Base-by-base conservation (phyloP, 2,329 filamentous ascomycete genomes). In the Thelonectria discophora region DNA sequence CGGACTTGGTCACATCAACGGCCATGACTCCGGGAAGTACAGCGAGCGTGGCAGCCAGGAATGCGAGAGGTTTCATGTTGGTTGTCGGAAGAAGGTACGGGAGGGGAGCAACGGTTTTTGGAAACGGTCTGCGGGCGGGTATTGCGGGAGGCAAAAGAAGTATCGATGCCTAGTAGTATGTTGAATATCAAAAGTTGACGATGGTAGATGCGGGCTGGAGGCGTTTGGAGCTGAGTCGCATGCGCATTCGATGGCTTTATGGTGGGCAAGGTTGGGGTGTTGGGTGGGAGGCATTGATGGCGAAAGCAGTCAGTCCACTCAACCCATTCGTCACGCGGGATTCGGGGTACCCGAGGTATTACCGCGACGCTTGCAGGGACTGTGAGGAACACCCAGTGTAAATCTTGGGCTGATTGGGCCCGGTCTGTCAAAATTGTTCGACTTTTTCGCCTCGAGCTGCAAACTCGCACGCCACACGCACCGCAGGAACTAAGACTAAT, bases 1-100 rank as follows among this genome's bases (percentile, higher is more conserved):
- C 87, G 37, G 87, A 86, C 77, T 92, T 92, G 73, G 88, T 85
- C 64, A 82, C 80, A 58, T 90, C 89, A 70, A 91, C 84, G 63
- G 86, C 88, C 62, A 87, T 75, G 30, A 83, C 82, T 64, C 87
- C 81, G 53, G 90, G 79, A 60, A 88, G 75, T 64, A 87, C 79
- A 55, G 88, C 78, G 43, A 90, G 78, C 52, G 87, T 76, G 55
- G 86, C 78, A 65, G 86, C 74, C 69, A 90, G 71, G 62, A 85
- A 73, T 15, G 81, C 66, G 62, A 80, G 75, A 69, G 89, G 79
- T 79, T 86, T 91, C 92, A 94, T 95, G 58, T 63, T 84, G 72
- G 52, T 53, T 10, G 43, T 54, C 32, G 49, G 39, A 21, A 18
- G 32, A 21, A 45, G 24, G 46, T 55, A 21, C 40, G 42, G 27